These are phyloP conservation scores for Pleurostoma richardsiae DNA, from an alignment of 2,329 filamentous ascomycete genomes.

Conservation along the genomic window DNA sequence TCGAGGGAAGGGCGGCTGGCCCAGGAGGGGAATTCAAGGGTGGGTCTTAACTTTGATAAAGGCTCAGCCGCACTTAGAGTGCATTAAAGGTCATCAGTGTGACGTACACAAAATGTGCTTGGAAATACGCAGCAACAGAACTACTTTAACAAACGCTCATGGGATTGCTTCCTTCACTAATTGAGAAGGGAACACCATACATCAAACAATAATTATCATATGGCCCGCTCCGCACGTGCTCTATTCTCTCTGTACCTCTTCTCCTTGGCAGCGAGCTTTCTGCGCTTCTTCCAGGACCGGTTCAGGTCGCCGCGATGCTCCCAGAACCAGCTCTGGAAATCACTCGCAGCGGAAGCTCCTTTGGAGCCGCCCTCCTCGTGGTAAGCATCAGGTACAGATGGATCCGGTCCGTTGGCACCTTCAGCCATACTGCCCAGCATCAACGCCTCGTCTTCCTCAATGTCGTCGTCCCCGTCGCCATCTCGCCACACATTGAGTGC, in stretches of 20 bases:
- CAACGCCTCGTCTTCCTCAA: conserved; percentile 27
- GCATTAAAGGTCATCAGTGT: too few species aligned
- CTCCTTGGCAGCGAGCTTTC: conserved; percentile 60
- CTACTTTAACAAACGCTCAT: too few species aligned
- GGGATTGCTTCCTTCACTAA: background rate
- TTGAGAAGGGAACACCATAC: background rate
- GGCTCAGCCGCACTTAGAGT: too few species aligned
- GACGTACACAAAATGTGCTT: too few species aligned
- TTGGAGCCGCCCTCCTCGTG: conserved; percentile 8
- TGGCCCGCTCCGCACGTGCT: conserved; percentile 40
- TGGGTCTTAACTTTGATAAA: too few species aligned
- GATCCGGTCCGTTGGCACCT: background rate
- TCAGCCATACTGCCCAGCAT: conserved; percentile 3
- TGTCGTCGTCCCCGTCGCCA: conserved; percentile 40
- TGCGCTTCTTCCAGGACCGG: conserved; percentile 59
- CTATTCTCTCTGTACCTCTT: conserved; percentile 63
- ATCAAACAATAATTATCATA: conserved; percentile 14
- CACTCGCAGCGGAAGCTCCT: conserved; percentile 15
- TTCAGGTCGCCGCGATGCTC: conserved; percentile 61
- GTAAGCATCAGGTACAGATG: background rate
- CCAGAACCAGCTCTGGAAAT: conserved; percentile 66
- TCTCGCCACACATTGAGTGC: conserved; percentile 56
- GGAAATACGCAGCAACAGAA: too few species aligned
- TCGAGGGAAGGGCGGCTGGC: too few species aligned
- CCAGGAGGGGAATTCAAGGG: too few species aligned